A percentile compares a stretch with the other conserved stretches of the same genome.
Evolutionary conservation across 441 rosid species (phyloP).

Genomic region (Omphalea diandra): DNA sequence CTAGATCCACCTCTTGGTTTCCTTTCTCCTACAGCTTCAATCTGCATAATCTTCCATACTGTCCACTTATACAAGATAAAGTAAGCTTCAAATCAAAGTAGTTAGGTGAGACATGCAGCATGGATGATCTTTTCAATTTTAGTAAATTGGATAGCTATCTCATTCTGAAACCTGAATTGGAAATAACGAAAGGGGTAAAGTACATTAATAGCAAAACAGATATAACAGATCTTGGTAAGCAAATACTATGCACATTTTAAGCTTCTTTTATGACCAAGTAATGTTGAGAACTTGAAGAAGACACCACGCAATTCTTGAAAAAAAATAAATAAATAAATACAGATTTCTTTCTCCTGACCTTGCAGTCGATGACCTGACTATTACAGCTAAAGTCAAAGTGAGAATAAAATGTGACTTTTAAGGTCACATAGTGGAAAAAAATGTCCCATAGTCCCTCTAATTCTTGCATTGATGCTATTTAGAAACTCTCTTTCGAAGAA

Average conservation of each 20-base stretch:
- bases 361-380: not conserved
- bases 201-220: not conserved
- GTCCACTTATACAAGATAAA: too few relatives aligned
- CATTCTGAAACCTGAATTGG: too few relatives aligned
- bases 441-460: not conserved
- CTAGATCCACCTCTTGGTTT: not conserved
- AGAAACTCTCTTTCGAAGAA: not conserved
- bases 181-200: too few relatives aligned
- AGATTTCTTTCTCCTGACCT: not conserved
- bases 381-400: not conserved
- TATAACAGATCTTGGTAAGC: not conserved
- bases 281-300: not conserved
- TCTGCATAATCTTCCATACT: not conserved
- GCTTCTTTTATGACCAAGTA: not conserved
- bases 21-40: not conserved
- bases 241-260: not conserved
- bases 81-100: too few relatives aligned
- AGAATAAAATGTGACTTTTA: too few relatives aligned
- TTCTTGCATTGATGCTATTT: not conserved
- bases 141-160: too few relatives aligned
- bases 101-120: too few relatives aligned
- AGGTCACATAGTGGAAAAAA: too few relatives aligned
- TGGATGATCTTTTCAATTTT: too few relatives aligned
- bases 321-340: conserved; percentile 7
- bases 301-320: not conserved